Conservation (phyloP, 208 protist genomes). For the Leptomonas pyrrhocoris region DNA sequence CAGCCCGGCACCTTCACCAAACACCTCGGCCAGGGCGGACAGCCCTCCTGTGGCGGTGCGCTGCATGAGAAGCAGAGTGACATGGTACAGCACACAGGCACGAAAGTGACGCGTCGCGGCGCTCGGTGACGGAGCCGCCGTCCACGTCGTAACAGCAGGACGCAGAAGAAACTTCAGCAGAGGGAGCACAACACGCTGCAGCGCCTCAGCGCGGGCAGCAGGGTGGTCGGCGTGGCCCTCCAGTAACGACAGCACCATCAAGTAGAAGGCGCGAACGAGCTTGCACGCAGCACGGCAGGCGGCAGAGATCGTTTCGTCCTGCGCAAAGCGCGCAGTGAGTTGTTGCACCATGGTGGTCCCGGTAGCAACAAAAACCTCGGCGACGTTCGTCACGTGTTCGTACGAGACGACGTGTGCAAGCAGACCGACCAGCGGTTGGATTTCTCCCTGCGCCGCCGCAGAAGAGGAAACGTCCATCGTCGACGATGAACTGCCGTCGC, state of each 20-base stretch:
- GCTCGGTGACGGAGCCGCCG: background rate
- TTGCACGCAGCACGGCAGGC: conserved; percentile 18
- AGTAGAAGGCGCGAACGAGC: conserved; percentile 31
- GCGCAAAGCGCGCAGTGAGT: conserved; percentile 12
- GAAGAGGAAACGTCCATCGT: conserved; percentile 7
- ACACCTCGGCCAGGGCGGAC: conserved; percentile 2
- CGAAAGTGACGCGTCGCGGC: conserved; percentile 16
- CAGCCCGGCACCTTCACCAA: conserved; percentile 11
- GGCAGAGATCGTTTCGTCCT: background rate
- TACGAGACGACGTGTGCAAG: conserved; percentile 48
- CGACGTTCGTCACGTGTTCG: conserved; percentile 33
- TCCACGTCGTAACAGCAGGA: conserved; percentile 19
- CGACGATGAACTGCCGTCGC: conserved; percentile 6
- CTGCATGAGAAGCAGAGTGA: conserved; percentile 45
- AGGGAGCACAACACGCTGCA: conserved; percentile 32
- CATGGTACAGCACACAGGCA: conserved; percentile 39
- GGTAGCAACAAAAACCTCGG: conserved; percentile 32
- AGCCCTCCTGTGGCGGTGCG: background rate
- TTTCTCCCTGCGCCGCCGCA: background rate
- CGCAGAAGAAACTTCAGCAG: conserved; percentile 19
- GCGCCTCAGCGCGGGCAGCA: conserved; percentile 1
- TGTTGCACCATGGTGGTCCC: conserved; percentile 25
- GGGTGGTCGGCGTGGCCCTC: conserved; percentile 13
- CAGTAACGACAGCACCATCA: conserved; percentile 26
- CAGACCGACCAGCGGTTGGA: conserved; percentile 56